Evolutionary conservation across 1,139 yeast genomes (phyloP).

Genomic region (Pichia sp.): DNA sequence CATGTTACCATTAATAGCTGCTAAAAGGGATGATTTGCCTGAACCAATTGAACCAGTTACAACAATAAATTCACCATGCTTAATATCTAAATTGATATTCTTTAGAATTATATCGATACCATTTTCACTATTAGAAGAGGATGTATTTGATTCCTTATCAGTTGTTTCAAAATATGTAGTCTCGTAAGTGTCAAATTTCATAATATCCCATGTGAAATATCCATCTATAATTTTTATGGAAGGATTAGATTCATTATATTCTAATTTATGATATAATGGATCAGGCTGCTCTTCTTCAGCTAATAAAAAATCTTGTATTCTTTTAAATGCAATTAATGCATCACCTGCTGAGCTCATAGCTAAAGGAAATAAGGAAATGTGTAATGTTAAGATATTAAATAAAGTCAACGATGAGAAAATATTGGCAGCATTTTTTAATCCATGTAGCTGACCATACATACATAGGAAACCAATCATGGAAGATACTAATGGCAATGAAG

Average conservation of each 20-base stretch:
- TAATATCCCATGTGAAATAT: conserved; percentile 59
- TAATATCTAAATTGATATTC: conserved; percentile 38
- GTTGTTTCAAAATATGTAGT: conserved; percentile 28
- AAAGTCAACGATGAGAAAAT: conserved; percentile 48
- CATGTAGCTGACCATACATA: conserved; percentile 34
- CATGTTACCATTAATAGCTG: conserved; percentile 61
- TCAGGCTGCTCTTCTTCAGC: conserved; percentile 33
- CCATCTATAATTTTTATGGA: conserved; percentile 49
- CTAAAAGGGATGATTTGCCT: conserved; percentile 60
- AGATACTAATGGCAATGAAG: conserved; percentile 40
- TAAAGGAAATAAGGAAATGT: conserved; percentile 47
- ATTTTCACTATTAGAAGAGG: no score
- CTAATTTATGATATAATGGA: conserved; percentile 17
- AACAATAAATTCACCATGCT: conserved; percentile 56
- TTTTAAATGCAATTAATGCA: conserved; percentile 44
- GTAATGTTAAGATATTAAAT: conserved; percentile 46
- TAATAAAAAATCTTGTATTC: conserved; percentile 40
- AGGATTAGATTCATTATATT: conserved; percentile 13
- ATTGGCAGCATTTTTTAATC: conserved; percentile 32
- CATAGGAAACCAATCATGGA: conserved; percentile 47
- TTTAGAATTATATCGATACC: conserved; percentile 38
- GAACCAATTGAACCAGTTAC: conserved; percentile 67
- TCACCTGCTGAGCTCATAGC: conserved; percentile 51
- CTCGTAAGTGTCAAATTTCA: no score
- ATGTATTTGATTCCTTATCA: neutral